Base-by-base conservation (phyloP, 2,329 filamentous ascomycete species). In the Fusarium sp. region DNA sequence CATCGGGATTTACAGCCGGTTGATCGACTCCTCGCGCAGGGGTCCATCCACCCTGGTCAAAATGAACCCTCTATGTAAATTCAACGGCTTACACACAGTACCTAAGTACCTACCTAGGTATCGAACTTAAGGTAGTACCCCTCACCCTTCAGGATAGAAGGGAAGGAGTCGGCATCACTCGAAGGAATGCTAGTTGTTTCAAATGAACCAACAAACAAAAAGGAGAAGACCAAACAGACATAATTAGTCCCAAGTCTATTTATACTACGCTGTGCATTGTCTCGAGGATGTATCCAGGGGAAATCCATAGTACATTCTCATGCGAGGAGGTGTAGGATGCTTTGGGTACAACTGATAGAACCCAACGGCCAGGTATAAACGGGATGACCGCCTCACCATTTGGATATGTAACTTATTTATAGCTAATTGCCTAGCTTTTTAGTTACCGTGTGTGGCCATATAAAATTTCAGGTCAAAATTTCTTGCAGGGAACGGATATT, bases 11-110 rank as follows among this genome's bases (percentile, higher is more conserved):
- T 56, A 45, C 70, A 71, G 52, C 70, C 54, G 68, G 63, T 70
- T 66, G 68, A 64, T 72, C 63, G 54, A 39, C 62, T 55, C 57
- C 34, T 59, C n/a, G 50, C 51, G 52, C 60, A 74, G 72, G 72
- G 72, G 72, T 60, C 59, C 64, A 72, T 62, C 56, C 60, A 72
- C 72, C 72, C 72, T 62, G 61, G 72, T 47, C 41, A 34, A 32
- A 64, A 36, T 70, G 48, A 70, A 38, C 59, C 36, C 26, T 48
- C 48, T 59, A 30, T 30, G 28, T 30, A 44, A 56, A 44, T 62
- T 60, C 50, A 34, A 52, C n/a, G 68, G 66, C 56, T 57, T 73
- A 41, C 22, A 18, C 6, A 36, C 15, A 18, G 34, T 36, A 36
- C 15, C 30, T 32, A 32, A 32, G 30, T 32, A 14, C 28, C 28